Conservation (phyloP, 1,284 basidiomycete genomes). For the Irpex sp. region DNA sequence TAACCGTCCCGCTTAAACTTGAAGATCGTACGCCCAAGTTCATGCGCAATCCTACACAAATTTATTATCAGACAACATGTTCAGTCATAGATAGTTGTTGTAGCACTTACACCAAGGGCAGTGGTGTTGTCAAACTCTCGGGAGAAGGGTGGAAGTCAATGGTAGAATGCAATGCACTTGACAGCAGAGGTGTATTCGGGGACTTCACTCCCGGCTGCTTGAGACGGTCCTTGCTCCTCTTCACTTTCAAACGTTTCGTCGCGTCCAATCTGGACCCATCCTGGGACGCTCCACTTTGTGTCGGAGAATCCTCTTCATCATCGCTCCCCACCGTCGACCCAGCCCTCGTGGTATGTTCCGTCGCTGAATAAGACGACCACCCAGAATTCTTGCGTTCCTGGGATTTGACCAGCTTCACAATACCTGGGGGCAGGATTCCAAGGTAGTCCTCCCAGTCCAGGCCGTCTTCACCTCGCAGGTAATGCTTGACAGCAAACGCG, state of each 20-base stretch:
- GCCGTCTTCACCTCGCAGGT: slow-evolving; percentile 75
- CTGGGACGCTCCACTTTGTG: not conserved
- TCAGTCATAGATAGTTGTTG: slow-evolving; percentile 5
- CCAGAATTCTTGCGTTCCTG: slow-evolving; percentile 30
- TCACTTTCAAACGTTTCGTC: slow-evolving; percentile 64
- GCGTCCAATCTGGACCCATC: slow-evolving; percentile 41
- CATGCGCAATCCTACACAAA: slow-evolving; percentile 67
- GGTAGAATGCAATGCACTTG: slow-evolving; percentile 42
- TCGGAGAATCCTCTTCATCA: slow-evolving; percentile 9
- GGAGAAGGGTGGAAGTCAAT: slow-evolving; percentile 59
- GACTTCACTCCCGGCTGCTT: slow-evolving; percentile 23
- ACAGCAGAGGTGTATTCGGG: slow-evolving; percentile 55
- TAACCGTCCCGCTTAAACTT: slow-evolving; percentile 75
- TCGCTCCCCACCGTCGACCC: slow-evolving; percentile 14
- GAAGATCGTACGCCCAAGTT: slow-evolving; percentile 68
- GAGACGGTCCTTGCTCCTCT: slow-evolving; percentile 57
- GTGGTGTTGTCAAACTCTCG: slow-evolving; percentile 56
- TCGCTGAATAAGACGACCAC: slow-evolving; percentile 39
- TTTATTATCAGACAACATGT: slow-evolving; percentile 13
- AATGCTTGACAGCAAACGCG: slow-evolving; percentile 71
- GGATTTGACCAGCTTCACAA: slow-evolving; percentile 34
- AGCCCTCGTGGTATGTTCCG: slow-evolving; percentile 20
- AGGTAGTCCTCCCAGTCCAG: slow-evolving; percentile 61
- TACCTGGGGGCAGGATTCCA: slow-evolving; percentile 60
- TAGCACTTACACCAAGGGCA: slow-evolving; percentile 66